Conservation (phyloP, 768 basidiomycete species). For the Boletus rubescentipes region DNA sequence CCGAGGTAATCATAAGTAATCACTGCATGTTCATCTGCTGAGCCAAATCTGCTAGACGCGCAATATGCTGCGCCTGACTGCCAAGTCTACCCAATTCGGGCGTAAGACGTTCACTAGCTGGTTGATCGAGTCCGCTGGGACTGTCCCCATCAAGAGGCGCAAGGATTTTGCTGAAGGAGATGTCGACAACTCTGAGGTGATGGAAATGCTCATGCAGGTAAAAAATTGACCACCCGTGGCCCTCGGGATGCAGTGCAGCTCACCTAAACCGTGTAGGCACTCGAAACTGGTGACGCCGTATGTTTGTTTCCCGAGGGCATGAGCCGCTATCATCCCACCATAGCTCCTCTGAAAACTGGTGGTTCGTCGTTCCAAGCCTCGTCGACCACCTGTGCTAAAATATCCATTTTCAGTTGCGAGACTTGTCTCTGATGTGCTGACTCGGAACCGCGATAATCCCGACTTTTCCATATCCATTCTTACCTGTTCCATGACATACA, state of each 20-base stretch:
- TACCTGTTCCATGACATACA: conserved; percentile 82
- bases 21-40: conserved; percentile 4
- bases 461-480: conserved; percentile 71
- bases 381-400: background rate
- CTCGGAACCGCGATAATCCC: conserved; percentile 62
- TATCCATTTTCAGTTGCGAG: conserved; percentile 57
- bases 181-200: conserved; percentile 65
- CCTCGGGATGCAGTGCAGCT: conserved; percentile 1
- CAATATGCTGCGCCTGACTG: conserved; percentile 79
- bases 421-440: conserved; percentile 74
- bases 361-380: conserved; percentile 41
- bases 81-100: conserved; percentile 86
- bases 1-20: conserved; percentile 44
- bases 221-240: background rate
- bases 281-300: conserved; percentile 74
- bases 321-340: conserved; percentile 82
- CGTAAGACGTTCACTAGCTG: conserved; percentile 82
- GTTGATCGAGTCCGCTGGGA: conserved; percentile 87
- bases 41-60: conserved; percentile 49
- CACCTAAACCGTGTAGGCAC: conserved; percentile 46
- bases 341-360: conserved; percentile 86
- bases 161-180: conserved; percentile 61
- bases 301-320: conserved; percentile 87
- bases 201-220: conserved; percentile 70
- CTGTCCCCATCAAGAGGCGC: conserved; percentile 75